A percentile compares a stretch with the other conserved stretches of the same genome.
Conservation (phyloP, 768 basidiomycete genomes). For the Leccinellum luteum region DNA sequence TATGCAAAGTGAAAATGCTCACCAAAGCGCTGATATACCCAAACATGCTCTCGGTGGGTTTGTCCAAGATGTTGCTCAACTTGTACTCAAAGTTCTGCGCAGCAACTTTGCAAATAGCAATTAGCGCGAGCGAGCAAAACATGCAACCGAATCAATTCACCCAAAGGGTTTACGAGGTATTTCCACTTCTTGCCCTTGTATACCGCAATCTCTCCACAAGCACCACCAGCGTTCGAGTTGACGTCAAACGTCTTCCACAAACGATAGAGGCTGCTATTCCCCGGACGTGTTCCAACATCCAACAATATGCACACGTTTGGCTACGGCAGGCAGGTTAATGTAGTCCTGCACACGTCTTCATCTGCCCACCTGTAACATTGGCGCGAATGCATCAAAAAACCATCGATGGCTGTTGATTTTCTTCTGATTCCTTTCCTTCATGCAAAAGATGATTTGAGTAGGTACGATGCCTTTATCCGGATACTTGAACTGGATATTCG, state of each 20-base stretch:
- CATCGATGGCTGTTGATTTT: slow-evolving; percentile 97
- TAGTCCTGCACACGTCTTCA: neutral
- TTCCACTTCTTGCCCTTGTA: slow-evolving; percentile 92
- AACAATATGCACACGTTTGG: slow-evolving; percentile 91
- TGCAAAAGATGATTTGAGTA: slow-evolving; percentile 89
- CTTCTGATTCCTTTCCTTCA: slow-evolving; percentile 94
- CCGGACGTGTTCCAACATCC: slow-evolving; percentile 92
- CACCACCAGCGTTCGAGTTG: slow-evolving; percentile 89
- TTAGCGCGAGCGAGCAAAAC: neutral
- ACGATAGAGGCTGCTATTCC: slow-evolving; percentile 85
- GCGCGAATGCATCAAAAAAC: slow-evolving; percentile 95
- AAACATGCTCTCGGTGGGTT: slow-evolving; percentile 84
- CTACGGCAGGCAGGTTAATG: slow-evolving; percentile 32
- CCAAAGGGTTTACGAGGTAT: slow-evolving; percentile 78
- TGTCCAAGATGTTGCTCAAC: slow-evolving; percentile 86
- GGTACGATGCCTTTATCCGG: slow-evolving; percentile 93
- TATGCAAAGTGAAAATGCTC: slow-evolving; percentile 16
- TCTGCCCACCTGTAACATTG: slow-evolving; percentile 65
- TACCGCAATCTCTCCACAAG: slow-evolving; percentile 94
- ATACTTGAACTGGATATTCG: slow-evolving; percentile 79
- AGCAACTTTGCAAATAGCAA: slow-evolving; percentile 56
- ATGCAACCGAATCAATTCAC: slow-evolving; percentile 36
- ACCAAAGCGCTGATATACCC: slow-evolving; percentile 96
- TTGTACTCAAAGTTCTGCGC: slow-evolving; percentile 98
- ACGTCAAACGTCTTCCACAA: slow-evolving; percentile 95